Evolutionary conservation across 148 eudicot species (phyloP).

Genomic region (Vaccinium corymbosum): DNA sequence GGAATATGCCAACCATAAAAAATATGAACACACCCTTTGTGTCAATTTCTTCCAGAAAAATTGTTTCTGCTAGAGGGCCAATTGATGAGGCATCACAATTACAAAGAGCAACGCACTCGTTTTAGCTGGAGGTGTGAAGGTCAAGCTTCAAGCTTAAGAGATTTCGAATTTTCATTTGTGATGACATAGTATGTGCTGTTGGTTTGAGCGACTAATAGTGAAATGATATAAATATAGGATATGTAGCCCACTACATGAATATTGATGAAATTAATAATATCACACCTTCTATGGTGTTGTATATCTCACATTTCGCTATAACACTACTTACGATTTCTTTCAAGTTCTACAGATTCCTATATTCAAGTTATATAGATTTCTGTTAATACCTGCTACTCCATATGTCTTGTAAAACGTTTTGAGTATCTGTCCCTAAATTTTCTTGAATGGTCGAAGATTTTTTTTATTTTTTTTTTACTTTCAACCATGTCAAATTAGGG

Average conservation of each 20-base stretch:
- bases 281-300: too few relatives aligned
- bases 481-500: not conserved
- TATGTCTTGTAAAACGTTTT: not conserved
- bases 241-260: too few relatives aligned
- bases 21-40: not conserved
- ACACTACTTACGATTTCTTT: too few relatives aligned
- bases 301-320: too few relatives aligned
- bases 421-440: not conserved
- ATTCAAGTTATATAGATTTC: too few relatives aligned
- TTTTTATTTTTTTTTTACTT: too few relatives aligned
- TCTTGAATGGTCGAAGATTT: not conserved
- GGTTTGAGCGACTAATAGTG: too few relatives aligned
- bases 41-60: not conserved
- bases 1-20: not conserved
- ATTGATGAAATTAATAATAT: too few relatives aligned
- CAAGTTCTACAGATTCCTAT: too few relatives aligned
- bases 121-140: not conserved
- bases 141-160: not conserved
- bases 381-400: not conserved
- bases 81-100: too few relatives aligned
- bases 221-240: too few relatives aligned
- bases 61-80: not conserved
- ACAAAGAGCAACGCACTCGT: not conserved
- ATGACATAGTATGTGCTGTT: too few relatives aligned
- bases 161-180: not conserved